These are phyloP conservation scores for Talaromyces islandicus DNA, from an alignment of 2,329 filamentous ascomycete species.

Conservation along the genomic window DNA sequence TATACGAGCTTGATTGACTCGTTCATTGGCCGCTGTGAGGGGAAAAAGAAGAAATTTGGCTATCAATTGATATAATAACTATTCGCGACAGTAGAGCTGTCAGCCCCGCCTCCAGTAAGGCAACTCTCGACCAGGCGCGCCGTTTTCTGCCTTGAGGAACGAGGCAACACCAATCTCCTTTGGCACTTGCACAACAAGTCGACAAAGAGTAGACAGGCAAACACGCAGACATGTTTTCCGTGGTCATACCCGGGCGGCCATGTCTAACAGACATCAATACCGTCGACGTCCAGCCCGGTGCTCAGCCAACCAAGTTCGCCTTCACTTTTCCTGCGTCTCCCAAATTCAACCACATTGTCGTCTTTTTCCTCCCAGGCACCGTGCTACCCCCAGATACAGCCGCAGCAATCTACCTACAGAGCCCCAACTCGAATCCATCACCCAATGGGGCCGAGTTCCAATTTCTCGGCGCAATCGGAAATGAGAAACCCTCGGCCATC, in stretches of 20 bases:
- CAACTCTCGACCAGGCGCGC: not conserved
- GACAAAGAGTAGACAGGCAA: not conserved
- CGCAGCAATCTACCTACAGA: constrained; percentile 82
- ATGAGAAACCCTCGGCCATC: constrained; percentile 85
- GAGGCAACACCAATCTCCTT: not conserved
- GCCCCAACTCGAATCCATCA: constrained; percentile 42
- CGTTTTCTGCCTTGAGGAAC: not conserved
- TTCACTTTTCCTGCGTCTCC: constrained; percentile 61
- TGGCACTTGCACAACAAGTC: not conserved
- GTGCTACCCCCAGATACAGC: constrained; percentile 68
- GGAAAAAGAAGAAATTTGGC: not conserved
- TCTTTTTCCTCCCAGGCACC: constrained; percentile 79
- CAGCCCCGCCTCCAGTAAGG: not conserved
- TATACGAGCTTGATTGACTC: not conserved
- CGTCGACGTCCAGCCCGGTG: constrained; percentile 46
- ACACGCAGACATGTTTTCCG: constrained; percentile 48
- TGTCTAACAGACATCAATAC: constrained; percentile 51
- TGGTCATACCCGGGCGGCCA: constrained; percentile 56
- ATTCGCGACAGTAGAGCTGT: not conserved
- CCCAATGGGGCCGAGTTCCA: constrained; percentile 56
- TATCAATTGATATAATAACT: not conserved
- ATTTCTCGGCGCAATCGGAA: constrained; percentile 82
- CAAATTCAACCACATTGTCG: constrained; percentile 67
- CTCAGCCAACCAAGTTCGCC: constrained; percentile 57
- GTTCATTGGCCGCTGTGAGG: not conserved